Evolutionary conservation across 768 basidiomycete genomes (phyloP).

Genomic region (Rhodocollybia butyracea): DNA sequence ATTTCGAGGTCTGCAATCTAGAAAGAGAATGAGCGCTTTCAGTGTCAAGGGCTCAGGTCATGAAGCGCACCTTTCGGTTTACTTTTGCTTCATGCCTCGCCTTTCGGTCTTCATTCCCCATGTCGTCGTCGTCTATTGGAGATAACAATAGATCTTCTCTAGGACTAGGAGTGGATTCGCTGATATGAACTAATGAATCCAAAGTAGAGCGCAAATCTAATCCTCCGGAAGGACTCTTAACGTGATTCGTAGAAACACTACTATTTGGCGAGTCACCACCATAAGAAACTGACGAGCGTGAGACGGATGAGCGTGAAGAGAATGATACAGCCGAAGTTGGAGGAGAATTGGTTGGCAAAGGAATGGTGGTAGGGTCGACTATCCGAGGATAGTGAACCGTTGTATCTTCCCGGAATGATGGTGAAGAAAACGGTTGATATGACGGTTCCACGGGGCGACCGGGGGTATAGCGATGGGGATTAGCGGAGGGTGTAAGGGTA

Average conservation of each 20-base stretch:
- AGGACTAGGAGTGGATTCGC: conserved; percentile 22
- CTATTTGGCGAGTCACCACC: conserved; percentile 34
- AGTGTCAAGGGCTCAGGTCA: not conserved
- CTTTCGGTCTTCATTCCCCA: conserved; percentile 42
- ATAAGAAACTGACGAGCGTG: conserved; percentile 48
- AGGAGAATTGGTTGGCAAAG: conserved; percentile 69
- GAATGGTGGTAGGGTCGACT: conserved; percentile 52
- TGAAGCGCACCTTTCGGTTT: conserved; percentile 69
- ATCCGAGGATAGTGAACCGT: conserved; percentile 24
- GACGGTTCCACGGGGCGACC: conserved; percentile 28
- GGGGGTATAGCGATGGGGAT: conserved; percentile 51
- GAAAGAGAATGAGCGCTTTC: not conserved
- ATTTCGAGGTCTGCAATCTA: conserved; percentile 94
- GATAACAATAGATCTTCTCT: conserved; percentile 23
- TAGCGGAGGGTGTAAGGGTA: conserved; percentile 50
- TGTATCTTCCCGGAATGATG: conserved; percentile 23
- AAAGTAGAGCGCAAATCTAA: conserved; percentile 31
- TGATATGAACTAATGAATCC: conserved; percentile 39
- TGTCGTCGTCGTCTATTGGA: conserved; percentile 29
- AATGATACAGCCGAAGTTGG: conserved; percentile 68
- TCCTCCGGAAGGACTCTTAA: not conserved
- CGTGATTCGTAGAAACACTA: conserved; percentile 15
- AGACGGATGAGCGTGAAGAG: conserved; percentile 73
- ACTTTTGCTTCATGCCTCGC: conserved; percentile 75
- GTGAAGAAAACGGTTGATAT: conserved; percentile 27